Evolutionary conservation across 1,139 yeast species (phyloP).

Genomic region (Lodderomyces beijingensis): DNA sequence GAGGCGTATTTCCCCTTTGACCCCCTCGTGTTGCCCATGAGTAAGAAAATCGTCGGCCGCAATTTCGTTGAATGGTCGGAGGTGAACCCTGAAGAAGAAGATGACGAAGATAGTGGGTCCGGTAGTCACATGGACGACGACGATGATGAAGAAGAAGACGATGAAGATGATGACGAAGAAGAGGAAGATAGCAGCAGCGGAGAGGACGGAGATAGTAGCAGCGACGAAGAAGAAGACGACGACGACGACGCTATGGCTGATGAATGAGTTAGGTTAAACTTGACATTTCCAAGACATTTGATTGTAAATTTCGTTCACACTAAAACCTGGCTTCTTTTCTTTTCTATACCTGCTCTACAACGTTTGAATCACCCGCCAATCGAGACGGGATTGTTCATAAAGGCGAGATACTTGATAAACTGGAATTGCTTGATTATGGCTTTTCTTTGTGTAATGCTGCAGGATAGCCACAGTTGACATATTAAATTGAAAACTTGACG

Average conservation of each 20-base stretch:
- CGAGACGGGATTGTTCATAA: too few relatives aligned
- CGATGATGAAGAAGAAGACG: constrained; percentile 15
- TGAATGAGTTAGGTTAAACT: too few relatives aligned
- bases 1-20: constrained; percentile 96
- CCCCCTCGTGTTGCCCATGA: constrained; percentile 70
- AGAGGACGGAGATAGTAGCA: constrained; percentile 2
- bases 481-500: too few relatives aligned
- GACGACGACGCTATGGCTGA: constrained; percentile 1
- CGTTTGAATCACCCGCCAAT: too few relatives aligned
- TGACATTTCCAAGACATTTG: too few relatives aligned
- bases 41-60: constrained; percentile 48
- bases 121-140: constrained; percentile 15
- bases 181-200: constrained; percentile 3
- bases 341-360: too few relatives aligned
- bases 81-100: constrained; percentile 43
- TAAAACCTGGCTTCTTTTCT: too few relatives aligned
- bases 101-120: constrained; percentile 54
- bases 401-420: too few relatives aligned
- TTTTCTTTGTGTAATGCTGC: too few relatives aligned
- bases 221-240: constrained; percentile 6
- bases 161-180: constrained; percentile 13
- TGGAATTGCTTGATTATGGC: too few relatives aligned
- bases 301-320: too few relatives aligned
- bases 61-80: constrained; percentile 77
- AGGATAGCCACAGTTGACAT: too few relatives aligned